Conservation (phyloP, 1,284 basidiomycete species). For the Xerocomus nothofagi region DNA sequence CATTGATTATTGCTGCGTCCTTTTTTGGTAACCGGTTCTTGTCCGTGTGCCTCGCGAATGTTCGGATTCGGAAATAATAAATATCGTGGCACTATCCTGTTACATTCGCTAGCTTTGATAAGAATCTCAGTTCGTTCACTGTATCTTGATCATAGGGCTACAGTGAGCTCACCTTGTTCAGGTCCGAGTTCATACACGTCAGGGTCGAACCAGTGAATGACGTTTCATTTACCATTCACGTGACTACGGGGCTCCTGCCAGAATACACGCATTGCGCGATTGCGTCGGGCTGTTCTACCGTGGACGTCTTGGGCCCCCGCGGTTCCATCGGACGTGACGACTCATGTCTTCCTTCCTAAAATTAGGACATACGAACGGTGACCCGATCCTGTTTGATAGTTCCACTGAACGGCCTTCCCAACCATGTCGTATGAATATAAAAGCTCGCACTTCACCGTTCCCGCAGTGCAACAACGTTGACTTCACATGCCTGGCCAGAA, state of each 20-base stretch:
- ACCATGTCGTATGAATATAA: constrained; percentile 9
- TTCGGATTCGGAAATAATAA: constrained; percentile 11
- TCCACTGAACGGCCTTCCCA: background rate
- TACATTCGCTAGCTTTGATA: too few species aligned
- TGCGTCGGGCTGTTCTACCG: constrained; percentile 19
- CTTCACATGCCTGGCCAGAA: constrained; percentile 22
- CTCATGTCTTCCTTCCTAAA: constrained; percentile 8
- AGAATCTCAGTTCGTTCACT: too few species aligned
- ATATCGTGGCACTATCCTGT: too few species aligned
- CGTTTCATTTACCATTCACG: constrained; percentile 1
- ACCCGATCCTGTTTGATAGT: background rate
- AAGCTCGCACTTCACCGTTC: background rate
- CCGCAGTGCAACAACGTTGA: background rate
- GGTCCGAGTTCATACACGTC: background rate
- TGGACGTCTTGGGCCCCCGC: constrained; percentile 11
- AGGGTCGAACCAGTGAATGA: constrained; percentile 1
- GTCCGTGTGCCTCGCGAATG: constrained; percentile 29
- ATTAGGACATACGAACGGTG: background rate
- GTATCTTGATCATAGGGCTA: background rate
- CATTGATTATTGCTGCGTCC: background rate
- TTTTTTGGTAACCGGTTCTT: constrained; percentile 9
- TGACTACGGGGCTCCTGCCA: background rate
- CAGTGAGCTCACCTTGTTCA: background rate
- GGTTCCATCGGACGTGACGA: constrained; percentile 29
- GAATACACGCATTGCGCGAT: constrained; percentile 15